phyloP scores from a whole-genome alignment of 495 filamentous ascomycete genomes.

The Staphylotrichum longicolle region DNA sequence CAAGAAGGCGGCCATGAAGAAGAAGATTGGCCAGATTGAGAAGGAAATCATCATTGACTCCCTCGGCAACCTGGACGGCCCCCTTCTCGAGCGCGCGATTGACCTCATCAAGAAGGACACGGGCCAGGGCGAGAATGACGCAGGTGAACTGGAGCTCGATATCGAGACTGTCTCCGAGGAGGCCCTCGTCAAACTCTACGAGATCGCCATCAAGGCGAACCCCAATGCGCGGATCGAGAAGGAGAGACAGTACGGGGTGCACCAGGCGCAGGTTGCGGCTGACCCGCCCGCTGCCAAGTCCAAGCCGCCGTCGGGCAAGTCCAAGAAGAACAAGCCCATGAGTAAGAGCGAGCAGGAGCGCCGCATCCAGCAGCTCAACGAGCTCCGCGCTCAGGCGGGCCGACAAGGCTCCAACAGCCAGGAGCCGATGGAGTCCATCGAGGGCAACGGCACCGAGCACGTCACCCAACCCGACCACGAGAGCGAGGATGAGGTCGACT shows the following conservation, averaged over 20 bases:
- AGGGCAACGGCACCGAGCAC: constrained; percentile 33
- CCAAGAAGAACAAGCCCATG: constrained; percentile 99
- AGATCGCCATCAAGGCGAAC: constrained; percentile 67
- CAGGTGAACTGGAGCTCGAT: constrained; percentile 86
- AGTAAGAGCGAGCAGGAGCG: constrained; percentile 89
- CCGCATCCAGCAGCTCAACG: constrained; percentile 75
- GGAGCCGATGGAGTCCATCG: constrained; percentile 45
- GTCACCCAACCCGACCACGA: constrained; percentile 24
- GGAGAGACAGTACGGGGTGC: constrained; percentile 28
- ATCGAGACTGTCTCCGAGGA: constrained; percentile 78
- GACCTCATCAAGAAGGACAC: constrained; percentile 87
- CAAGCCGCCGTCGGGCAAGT: constrained; percentile 54
- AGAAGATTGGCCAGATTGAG: constrained; percentile 65
- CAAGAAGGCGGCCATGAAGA: constrained; percentile 51
- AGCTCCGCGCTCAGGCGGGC: constrained; percentile 49
- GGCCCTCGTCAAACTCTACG: constrained; percentile 71
- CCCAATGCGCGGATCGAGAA: constrained; percentile 51
- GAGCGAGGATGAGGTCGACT: constrained; percentile 39
- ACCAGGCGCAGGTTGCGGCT: constrained; percentile 28
- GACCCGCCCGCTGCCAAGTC: constrained; percentile 40
- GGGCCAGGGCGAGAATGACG: constrained; percentile 71
- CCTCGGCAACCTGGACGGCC: constrained; percentile 69
- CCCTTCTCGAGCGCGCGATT: constrained; percentile 74
- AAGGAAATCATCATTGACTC: constrained; percentile 83
- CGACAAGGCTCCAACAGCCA: constrained; percentile 48